Evolutionary conservation across 441 rosid species (phyloP), one percentile per base, ranked within the genome.

Genomic region (Eutrema salsugineum): DNA sequence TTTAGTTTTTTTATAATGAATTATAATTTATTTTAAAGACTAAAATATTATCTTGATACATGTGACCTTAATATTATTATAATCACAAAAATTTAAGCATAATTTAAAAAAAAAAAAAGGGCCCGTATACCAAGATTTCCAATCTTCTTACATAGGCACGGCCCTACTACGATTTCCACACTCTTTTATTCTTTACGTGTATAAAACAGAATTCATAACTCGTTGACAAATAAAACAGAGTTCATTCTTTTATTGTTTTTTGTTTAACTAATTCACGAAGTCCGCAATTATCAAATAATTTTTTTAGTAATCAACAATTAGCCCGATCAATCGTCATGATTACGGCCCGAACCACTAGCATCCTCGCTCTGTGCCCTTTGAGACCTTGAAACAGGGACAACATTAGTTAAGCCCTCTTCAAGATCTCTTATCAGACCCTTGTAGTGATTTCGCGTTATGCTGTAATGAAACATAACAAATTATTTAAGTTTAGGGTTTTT

Each of bases 341-440:
- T 39, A 73, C 3, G 32, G 36, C 30, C 33, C 15, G 17, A 58
- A 57, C 47, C 67, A 61, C 49, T 59, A 48, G 65, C 17, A 15
- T 64, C 77, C 42, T 19, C 54, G 38, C 48, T 10, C 10, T 4
- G 8, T 44, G 49, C 39, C n/a, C 11, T 6, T 55, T 16, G 70
- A 20, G 77, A 17, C 50, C 61, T 32, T 11, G 42, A 88, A 49
- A 72, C 83, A 58, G 88, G 70, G 77, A 88, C 88, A 56, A 91
- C 89, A 76, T 85, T 85, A 70, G 82, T 80, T 22, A 91, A 87
- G 11, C 96, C 96, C 70, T 85, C 86, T 81, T 91, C 93, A 14
- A 91, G 72, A 7, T 88, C 93, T 79, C 83, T 83, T 39, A 91
- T 89, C 54, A 93, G 78, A 72, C 80, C 80, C 87, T 91, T 91